Evolutionary conservation across 2,329 filamentous ascomycete species (phyloP), one percentile per base, ranked within the genome.

Genomic region (Colletotrichum theobromicola): DNA sequence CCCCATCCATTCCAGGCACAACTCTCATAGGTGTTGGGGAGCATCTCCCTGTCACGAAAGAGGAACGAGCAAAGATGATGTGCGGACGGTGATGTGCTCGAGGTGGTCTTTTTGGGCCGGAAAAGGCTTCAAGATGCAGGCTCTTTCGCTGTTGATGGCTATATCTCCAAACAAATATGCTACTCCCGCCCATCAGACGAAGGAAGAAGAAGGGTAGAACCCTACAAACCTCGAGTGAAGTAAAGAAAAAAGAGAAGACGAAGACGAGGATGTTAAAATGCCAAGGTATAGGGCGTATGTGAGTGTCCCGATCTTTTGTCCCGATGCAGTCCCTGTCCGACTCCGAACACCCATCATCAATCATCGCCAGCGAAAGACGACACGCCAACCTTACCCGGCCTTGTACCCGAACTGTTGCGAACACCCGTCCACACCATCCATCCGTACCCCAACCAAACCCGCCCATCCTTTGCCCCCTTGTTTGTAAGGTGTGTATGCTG

Each of bases 91-190:
- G 8, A 30, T n/a, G 32, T 32, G 42, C n/a, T 50, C 42, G 42
- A 50, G n/a, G 18, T 30, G n/a, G 5, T 61, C 15, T 61, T 34
- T 35, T 6, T 61, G 57, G 57, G 34, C 34, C 16, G 32, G 24
- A 8, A 35, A 42, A 42, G 21, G n/a, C 42, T 21, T 50, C 72
- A 66, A 30, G 53, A 32, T 46, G n/a, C 53, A 62, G 62, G 42
- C 42, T 50, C 7, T 50, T 21, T 50, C 61, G 37, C 58, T 67
- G 55, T 37, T 62, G 18, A 46, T 46, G 62, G 55, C 68, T 37
- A 62, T 46, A 57, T 72, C 68, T 62, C 55, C 57, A 72, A 58
- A 67, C 72, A 35, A 67, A 18, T 58, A 63, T 72, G 72, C 62
- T 42, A 74, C 55, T 57, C 35, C 26, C 69, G 55, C 63, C 35